Conservation (phyloP, 2,329 filamentous ascomycete genomes). For the Apiospora pterosperma region DNA sequence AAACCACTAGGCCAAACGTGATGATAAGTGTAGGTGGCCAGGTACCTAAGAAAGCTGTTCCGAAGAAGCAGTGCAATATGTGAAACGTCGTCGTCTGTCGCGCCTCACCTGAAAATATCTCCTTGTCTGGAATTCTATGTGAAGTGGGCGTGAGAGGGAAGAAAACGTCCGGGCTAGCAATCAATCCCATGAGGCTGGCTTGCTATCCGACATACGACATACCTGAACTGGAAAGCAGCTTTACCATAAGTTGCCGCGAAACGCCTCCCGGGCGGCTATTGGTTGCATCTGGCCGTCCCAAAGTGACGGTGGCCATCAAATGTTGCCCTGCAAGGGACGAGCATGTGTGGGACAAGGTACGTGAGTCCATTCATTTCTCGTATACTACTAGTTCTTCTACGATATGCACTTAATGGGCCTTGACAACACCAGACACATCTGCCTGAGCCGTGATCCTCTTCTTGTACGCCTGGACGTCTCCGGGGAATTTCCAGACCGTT, state of each 20-base stretch:
- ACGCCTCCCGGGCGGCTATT: not conserved
- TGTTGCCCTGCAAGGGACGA: not conserved
- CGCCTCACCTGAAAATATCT: no score
- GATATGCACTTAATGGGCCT: constrained; percentile 45
- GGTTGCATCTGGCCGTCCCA: not conserved
- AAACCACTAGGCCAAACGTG: not conserved
- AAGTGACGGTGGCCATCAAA: not conserved
- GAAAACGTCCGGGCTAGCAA: no score
- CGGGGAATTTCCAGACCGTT: constrained; percentile 92
- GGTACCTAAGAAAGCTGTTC: no score
- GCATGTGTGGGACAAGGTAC: not conserved
- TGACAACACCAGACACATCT: constrained; percentile 81
- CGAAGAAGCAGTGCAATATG: no score
- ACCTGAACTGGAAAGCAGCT: not conserved
- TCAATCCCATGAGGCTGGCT: no score
- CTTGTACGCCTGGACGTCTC: constrained; percentile 96
- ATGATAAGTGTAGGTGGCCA: not conserved
- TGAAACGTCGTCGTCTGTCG: no score
- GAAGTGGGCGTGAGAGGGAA: no score
- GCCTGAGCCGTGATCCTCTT: constrained; percentile 90
- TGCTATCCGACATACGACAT: not conserved
- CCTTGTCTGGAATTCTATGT: no score
- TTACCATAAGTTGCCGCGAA: not conserved
- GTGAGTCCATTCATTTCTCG: not conserved
- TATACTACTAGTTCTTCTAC: not conserved